Conservation (phyloP, 352 stramenopile species). For the Globisporangium ultimum region DNA sequence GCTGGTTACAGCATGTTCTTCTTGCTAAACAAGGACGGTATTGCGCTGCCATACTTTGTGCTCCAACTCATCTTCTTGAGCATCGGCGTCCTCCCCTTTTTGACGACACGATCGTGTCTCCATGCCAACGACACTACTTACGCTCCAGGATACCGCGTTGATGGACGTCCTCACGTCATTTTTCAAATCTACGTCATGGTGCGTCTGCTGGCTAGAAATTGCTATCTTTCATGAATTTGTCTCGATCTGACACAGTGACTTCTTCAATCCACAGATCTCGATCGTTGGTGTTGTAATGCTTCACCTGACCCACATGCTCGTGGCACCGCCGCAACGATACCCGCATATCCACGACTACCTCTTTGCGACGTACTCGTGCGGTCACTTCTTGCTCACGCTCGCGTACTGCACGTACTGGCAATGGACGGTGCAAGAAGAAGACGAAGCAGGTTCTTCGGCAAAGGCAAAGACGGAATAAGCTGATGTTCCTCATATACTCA, state of each 20-base stretch:
- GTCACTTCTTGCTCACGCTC: conserved; percentile 70
- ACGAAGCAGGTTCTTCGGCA: conserved; percentile 3
- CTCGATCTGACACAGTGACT: not conserved
- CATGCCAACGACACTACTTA: conserved; percentile 15
- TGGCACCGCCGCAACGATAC: conserved; percentile 52
- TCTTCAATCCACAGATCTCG: conserved; percentile 36
- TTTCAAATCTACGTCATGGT: conserved; percentile 51
- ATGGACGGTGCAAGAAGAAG: conserved; percentile 40
- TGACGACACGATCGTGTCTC: conserved; percentile 28
- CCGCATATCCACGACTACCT: conserved; percentile 86
- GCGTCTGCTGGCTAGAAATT: conserved; percentile 8
- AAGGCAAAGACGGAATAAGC: conserved; percentile 43
- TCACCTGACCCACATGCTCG: conserved; percentile 44
- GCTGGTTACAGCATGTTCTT: conserved; percentile 72
- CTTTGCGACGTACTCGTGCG: conserved; percentile 78
- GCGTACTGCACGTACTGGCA: conserved; percentile 84
- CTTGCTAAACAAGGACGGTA: conserved; percentile 76
- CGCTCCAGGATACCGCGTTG: conserved; percentile 34
- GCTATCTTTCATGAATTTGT: too few relatives aligned
- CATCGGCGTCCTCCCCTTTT: conserved; percentile 45
- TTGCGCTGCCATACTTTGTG: conserved; percentile 69
- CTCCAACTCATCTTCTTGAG: conserved; percentile 46
- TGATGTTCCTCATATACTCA: not conserved
- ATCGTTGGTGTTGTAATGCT: conserved; percentile 46
- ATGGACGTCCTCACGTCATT: conserved; percentile 30